Evolutionary conservation across 371 early-diverging fungal species (phyloP).

Genomic region (Mortierella sp.): DNA sequence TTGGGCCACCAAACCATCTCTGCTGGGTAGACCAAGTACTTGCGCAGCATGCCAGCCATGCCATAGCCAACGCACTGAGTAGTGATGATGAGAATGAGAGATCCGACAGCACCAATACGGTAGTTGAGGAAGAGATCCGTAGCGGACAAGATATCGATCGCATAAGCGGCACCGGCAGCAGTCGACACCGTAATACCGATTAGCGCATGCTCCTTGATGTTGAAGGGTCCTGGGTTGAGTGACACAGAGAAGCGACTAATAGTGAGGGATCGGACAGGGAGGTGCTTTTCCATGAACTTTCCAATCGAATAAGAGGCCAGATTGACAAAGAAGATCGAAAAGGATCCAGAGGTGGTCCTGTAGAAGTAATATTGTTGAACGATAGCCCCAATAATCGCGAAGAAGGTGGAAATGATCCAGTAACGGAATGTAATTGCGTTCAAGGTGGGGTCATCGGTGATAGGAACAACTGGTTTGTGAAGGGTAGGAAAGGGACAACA

Average conservation of each 20-base stretch:
- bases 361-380: slow-evolving; percentile 63
- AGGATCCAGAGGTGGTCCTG: slow-evolving; percentile 53
- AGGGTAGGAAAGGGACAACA: neutral
- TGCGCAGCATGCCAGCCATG: slow-evolving; percentile 62
- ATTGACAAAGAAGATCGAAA: slow-evolving; percentile 59
- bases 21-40: slow-evolving; percentile 54
- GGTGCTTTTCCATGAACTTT: slow-evolving; percentile 36
- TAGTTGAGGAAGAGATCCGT: slow-evolving; percentile 68
- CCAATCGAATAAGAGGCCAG: slow-evolving; percentile 58
- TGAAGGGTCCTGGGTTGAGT: slow-evolving; percentile 68
- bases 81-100: slow-evolving; percentile 68
- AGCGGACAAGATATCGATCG: slow-evolving; percentile 67
- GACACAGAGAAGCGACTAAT: slow-evolving; percentile 29
- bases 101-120: slow-evolving; percentile 61
- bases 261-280: slow-evolving; percentile 36
- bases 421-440: slow-evolving; percentile 80
- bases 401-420: slow-evolving; percentile 75
- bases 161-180: slow-evolving; percentile 53
- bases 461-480: slow-evolving; percentile 58
- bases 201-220: slow-evolving; percentile 68
- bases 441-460: slow-evolving; percentile 70
- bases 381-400: slow-evolving; percentile 72
- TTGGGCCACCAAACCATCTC: slow-evolving; percentile 59
- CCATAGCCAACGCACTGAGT: slow-evolving; percentile 60
- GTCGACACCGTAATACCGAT: slow-evolving; percentile 60